phyloP scores from a whole-genome alignment of 1,284 basidiomycete genomes.

The Puccinia hordei region DNA sequence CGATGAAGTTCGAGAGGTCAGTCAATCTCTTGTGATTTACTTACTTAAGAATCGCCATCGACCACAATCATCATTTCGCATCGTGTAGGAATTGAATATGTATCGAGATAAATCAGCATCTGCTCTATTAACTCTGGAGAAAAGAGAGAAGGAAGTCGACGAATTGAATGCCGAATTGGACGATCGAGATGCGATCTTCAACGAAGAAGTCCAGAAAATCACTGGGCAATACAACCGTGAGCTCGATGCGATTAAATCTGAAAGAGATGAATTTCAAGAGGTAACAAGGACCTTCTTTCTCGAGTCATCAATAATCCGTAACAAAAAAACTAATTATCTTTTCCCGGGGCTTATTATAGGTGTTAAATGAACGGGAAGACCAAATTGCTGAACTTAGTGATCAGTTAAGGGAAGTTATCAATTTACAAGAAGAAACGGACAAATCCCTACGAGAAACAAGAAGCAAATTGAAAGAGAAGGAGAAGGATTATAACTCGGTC shows the following conservation, averaged over 20 bases:
- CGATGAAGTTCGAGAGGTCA: conserved; percentile 41
- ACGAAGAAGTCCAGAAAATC: conserved; percentile 59
- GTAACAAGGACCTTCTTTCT: conserved; percentile 52
- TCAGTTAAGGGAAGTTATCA: conserved; percentile 70
- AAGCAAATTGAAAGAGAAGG: conserved; percentile 67
- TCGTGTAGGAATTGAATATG: conserved; percentile 58
- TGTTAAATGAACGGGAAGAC: conserved; percentile 71
- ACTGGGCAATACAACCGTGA: conserved; percentile 60
- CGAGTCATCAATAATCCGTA: background rate
- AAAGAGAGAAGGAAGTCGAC: conserved; percentile 60
- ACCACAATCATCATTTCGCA: background rate
- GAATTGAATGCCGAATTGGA: conserved; percentile 60
- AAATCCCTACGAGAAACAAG: conserved; percentile 70
- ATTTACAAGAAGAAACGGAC: conserved; percentile 70
- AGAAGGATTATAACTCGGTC: conserved; percentile 71
- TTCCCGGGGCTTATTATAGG: conserved; percentile 58
- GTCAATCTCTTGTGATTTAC: background rate
- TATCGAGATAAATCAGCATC: conserved; percentile 60
- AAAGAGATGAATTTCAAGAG: conserved; percentile 60
- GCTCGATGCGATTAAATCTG: conserved; percentile 58
- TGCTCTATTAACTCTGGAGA: conserved; percentile 60
- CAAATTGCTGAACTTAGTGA: conserved; percentile 73
- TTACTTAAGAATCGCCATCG: background rate
- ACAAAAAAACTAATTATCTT: background rate
- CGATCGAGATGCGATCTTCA: conserved; percentile 54